Evolutionary conservation across 1,284 basidiomycete species (phyloP).

Genomic region (Waitea zeae): DNA sequence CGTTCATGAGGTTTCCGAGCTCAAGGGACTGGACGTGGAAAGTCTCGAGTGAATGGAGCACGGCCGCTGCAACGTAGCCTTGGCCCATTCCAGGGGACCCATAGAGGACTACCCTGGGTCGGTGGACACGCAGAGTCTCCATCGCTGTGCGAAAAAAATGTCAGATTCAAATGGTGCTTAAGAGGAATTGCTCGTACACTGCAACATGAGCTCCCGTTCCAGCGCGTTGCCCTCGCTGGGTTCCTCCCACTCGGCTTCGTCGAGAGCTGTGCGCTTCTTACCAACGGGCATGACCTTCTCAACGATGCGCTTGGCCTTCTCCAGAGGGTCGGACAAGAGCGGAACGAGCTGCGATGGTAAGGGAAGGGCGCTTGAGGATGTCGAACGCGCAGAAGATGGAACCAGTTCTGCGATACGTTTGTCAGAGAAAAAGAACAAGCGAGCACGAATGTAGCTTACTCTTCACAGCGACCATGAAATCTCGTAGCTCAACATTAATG

Average conservation of each 20-base stretch:
- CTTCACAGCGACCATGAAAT: conserved; percentile 97
- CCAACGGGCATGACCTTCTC: conserved; percentile 51
- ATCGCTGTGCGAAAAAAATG: conserved; percentile 68
- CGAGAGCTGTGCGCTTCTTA: conserved; percentile 67
- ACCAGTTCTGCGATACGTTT: conserved; percentile 48
- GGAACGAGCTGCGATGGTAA: conserved; percentile 81
- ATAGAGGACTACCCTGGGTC: conserved; percentile 78
- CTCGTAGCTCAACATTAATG: conserved; percentile 75
- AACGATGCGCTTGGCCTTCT: conserved; percentile 56
- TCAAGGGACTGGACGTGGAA: conserved; percentile 93
- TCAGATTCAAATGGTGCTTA: background rate
- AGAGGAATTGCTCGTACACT: conserved; percentile 38
- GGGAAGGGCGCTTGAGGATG: conserved; percentile 71
- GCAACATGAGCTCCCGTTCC: conserved; percentile 72
- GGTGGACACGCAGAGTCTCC: conserved; percentile 80
- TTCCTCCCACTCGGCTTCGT: conserved; percentile 89
- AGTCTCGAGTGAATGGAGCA: conserved; percentile 88
- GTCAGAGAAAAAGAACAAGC: conserved; percentile 4
- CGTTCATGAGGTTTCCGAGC: conserved; percentile 76
- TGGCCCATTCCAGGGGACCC: conserved; percentile 86
- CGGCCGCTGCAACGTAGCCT: conserved; percentile 74
- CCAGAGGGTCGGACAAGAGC: conserved; percentile 53
- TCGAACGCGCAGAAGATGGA: conserved; percentile 87
- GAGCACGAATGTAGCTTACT: conserved; percentile 32
- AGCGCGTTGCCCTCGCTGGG: conserved; percentile 57